Percentiles rank a stretch among this genome's conserved stretches.
phyloP scores from a whole-genome alignment of 2,329 filamentous ascomycete genomes.

The Xylaria polymorpha region DNA sequence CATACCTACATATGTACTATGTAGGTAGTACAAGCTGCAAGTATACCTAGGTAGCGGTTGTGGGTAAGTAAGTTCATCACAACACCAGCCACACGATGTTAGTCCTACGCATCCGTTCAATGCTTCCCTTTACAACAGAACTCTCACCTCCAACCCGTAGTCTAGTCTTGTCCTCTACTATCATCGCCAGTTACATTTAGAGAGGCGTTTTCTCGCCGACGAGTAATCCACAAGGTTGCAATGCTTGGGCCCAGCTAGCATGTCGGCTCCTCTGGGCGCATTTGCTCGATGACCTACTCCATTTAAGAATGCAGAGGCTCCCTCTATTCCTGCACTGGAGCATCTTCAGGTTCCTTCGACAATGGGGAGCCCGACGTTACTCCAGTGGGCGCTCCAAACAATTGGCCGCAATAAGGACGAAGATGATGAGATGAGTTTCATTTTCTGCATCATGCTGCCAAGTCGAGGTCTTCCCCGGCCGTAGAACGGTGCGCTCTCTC shows the following conservation, averaged over 20 bases:
- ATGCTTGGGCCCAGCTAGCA: slow-evolving; percentile 4
- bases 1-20: too few relatives aligned
- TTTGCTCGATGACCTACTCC: slow-evolving; percentile 6
- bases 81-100: slow-evolving; percentile 33
- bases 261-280: background rate
- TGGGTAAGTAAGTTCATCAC: background rate
- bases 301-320: slow-evolving; percentile 29
- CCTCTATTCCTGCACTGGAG: slow-evolving; percentile 10
- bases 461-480: slow-evolving; percentile 35
- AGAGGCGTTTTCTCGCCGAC: slow-evolving; percentile 4
- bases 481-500: slow-evolving; percentile 26
- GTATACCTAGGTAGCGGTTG: background rate
- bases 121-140: slow-evolving; percentile 13
- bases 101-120: slow-evolving; percentile 11
- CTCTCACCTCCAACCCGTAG: slow-evolving; percentile 7
- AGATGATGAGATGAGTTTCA: slow-evolving; percentile 34
- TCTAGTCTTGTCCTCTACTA: slow-evolving; percentile 9
- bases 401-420: slow-evolving; percentile 30
- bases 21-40: background rate
- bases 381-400: slow-evolving; percentile 27
- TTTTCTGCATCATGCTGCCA: slow-evolving; percentile 36
- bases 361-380: slow-evolving; percentile 17
- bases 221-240: slow-evolving; percentile 4
- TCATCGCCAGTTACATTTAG: slow-evolving; percentile 6
- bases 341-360: slow-evolving; percentile 14